Evolutionary conservation across 441 rosid species (phyloP).

Genomic region (Codiaeum variegatum): DNA sequence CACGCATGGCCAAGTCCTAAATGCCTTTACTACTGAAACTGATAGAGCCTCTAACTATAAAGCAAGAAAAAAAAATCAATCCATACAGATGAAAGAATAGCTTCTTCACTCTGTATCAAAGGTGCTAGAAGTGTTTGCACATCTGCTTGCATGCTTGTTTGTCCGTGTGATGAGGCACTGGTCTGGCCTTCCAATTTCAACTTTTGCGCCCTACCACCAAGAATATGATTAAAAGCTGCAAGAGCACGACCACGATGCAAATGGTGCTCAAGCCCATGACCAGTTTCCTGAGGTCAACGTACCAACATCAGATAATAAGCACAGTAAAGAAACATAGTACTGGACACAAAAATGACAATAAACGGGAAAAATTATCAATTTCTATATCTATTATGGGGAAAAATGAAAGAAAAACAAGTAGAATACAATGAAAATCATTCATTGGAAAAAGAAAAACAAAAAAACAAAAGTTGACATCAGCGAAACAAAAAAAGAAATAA

Average conservation of each 20-base stretch:
- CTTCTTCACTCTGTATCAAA: constrained; percentile 59
- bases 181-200: constrained; percentile 63
- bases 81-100: constrained; percentile 85
- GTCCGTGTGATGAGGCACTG: constrained; percentile 48
- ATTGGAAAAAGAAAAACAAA: too few relatives aligned
- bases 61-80: constrained; percentile 23
- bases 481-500: neutral
- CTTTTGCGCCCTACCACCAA: constrained; percentile 66
- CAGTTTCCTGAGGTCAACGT: constrained; percentile 61
- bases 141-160: constrained; percentile 77
- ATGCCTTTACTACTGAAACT: neutral
- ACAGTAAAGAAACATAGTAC: neutral
- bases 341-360: neutral
- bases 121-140: constrained; percentile 89
- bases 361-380: neutral
- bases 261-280: constrained; percentile 87
- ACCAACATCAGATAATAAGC: constrained; percentile 4
- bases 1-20: neutral
- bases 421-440: neutral
- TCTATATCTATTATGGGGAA: neutral
- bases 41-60: constrained; percentile 18
- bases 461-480: neutral
- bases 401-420: neutral
- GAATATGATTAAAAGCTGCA: constrained; percentile 88
- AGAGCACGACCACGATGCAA: constrained; percentile 98